Conservation (phyloP, 129 eudicot species). For the Oenanthe sinensis region DNA sequence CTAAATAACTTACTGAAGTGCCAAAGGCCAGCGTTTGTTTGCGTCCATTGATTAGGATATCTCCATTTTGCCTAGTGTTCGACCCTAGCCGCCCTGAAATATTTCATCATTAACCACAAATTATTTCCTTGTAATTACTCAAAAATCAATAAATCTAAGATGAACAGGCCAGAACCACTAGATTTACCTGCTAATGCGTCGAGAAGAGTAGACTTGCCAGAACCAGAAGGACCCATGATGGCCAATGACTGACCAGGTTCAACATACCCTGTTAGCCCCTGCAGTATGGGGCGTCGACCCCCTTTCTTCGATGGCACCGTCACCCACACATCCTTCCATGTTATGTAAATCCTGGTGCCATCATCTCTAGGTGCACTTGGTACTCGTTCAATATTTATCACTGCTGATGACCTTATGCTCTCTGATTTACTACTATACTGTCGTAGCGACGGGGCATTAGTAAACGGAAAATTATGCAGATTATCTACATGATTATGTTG, state of each 20-base stretch:
- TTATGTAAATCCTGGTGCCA: not conserved
- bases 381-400: not conserved
- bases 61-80: constrained; percentile 14
- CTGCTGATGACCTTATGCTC: not conserved
- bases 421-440: not conserved
- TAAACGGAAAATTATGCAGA: not conserved
- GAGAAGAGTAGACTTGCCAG: constrained; percentile 55
- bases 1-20: constrained; percentile 20
- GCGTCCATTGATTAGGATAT: constrained; percentile 26
- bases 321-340: constrained; percentile 27
- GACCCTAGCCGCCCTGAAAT: constrained; percentile 12
- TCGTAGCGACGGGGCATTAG: not conserved
- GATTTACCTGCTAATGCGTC: constrained; percentile 50
- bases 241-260: constrained; percentile 48
- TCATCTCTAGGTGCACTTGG: not conserved
- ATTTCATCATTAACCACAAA: not conserved
- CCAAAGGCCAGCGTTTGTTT: constrained; percentile 29
- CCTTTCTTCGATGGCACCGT: constrained; percentile 6
- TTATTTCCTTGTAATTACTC: no score
- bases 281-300: not conserved
- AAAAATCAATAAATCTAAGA: no score
- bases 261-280: constrained; percentile 1
- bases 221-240: constrained; percentile 65
- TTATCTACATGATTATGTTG: no score
- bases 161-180: no score